Conservation (phyloP, 495 filamentous ascomycete species). For the Xylaria telfairii region DNA sequence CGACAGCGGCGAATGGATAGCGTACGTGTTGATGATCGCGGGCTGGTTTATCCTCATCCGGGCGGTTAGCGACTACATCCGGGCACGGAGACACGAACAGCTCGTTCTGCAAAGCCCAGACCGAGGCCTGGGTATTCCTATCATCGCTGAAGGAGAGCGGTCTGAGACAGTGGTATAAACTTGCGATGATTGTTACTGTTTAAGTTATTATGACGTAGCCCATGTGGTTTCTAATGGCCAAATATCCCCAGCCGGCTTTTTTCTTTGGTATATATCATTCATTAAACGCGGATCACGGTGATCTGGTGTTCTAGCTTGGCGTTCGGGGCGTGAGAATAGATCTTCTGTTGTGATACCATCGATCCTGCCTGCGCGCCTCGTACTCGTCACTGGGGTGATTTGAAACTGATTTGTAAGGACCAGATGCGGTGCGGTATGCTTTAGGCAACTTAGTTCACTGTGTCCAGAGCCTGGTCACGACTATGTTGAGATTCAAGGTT, state of each 20-base stretch:
- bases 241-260: not conserved
- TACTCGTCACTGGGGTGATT: not conserved
- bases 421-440: not conserved
- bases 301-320: slow-evolving; percentile 11
- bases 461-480: too few species aligned
- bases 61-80: slow-evolving; percentile 85
- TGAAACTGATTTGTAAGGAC: not conserved
- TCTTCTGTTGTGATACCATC: not conserved
- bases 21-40: slow-evolving; percentile 95
- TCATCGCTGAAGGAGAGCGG: slow-evolving; percentile 87
- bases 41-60: slow-evolving; percentile 97
- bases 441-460: not conserved
- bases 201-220: not conserved
- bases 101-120: slow-evolving; percentile 94
- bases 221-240: not conserved
- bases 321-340: not conserved
- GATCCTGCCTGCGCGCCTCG: too few species aligned
- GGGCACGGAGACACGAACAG: slow-evolving; percentile 86
- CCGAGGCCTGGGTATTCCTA: slow-evolving; percentile 80
- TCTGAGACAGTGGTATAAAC: slow-evolving; percentile 81
- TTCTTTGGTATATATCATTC: not conserved
- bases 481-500: too few species aligned
- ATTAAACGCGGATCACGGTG: not conserved
- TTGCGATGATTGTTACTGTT: not conserved
- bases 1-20: slow-evolving; percentile 79